Evolutionary conservation across 768 basidiomycete species (phyloP), one percentile per base, ranked within the genome.

Genomic region (Mycena kentingensis): DNA sequence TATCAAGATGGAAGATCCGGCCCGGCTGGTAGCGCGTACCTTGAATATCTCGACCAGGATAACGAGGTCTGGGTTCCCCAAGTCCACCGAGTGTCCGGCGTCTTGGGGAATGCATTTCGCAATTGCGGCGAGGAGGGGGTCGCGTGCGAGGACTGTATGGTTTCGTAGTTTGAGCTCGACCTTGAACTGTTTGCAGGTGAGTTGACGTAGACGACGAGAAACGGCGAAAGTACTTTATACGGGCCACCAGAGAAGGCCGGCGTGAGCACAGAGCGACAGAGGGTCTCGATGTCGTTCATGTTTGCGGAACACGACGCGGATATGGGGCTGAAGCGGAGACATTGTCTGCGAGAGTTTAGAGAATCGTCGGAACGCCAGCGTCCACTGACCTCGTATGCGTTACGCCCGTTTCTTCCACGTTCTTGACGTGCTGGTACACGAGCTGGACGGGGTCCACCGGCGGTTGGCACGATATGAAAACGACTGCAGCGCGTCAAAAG

Each of bases 11-110:
- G 31, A 28, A 36, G 38, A 34, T 43, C 41, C 46, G 21, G 44
- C 15, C n/a, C n/a, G 49, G 19, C 41, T 39, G 10, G 38, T 21
- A 29, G 13, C 16, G 65, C 72, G 36, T 47, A 87, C 90, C 80
- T 92, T 93, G 76, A 91, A 92, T 4, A 93, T 77, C 61, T 93
- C 89, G 5, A 91, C 82, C 6, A 93, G 77, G 39, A 93, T 79
- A 54, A 89, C 90, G 2, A 89, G 69, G 36, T 87, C 79, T 0
- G 90, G 86, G 56, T 84, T 69, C 26, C 80, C 76, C 19, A 93
- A 71, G 49, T 88, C 79, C 13, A 93, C 91, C 2, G 68, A 77
- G 60, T 87, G 87, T 12, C 77, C 78, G n/a, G 7, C 41, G 41
- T 42, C 41, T 47, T 74, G 73, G 0, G 90, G 90, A 12, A 92